Conservation (phyloP, 2,329 filamentous ascomycete species). For the Scedosporium apiospermum region DNA sequence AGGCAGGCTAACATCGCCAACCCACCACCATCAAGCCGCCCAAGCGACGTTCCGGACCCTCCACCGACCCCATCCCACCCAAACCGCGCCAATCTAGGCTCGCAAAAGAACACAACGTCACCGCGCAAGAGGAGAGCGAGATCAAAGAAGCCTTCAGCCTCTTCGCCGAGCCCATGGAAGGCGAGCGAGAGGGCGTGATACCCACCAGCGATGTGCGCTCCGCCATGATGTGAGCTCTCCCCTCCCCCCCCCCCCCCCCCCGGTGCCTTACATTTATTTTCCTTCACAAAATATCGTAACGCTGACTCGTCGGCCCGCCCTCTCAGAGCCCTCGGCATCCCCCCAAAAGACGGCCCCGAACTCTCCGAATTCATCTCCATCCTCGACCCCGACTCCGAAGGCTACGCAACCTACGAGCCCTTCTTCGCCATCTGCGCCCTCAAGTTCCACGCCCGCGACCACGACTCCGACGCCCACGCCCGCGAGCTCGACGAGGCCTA, state of each 20-base stretch:
- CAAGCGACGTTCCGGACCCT: neutral
- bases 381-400: slow-evolving; percentile 73
- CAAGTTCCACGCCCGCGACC: slow-evolving; percentile 58
- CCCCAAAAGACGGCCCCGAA: slow-evolving; percentile 53
- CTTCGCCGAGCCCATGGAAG: slow-evolving; percentile 62
- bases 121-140: slow-evolving; percentile 74
- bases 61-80: slow-evolving; percentile 18
- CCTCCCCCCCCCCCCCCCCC: slow-evolving; percentile 7
- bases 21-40: neutral
- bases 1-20: too few species aligned
- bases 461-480: slow-evolving; percentile 43
- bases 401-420: slow-evolving; percentile 66
- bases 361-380: slow-evolving; percentile 67
- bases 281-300: neutral
- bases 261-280: slow-evolving; percentile 7
- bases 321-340: slow-evolving; percentile 69
- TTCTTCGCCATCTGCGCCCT: slow-evolving; percentile 86
- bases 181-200: slow-evolving; percentile 64
- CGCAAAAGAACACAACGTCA: slow-evolving; percentile 83
- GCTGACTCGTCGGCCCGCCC: neutral
- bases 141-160: slow-evolving; percentile 84
- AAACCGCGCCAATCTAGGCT: slow-evolving; percentile 67
- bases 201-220: slow-evolving; percentile 59
- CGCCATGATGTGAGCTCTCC: slow-evolving; percentile 54
- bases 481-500: slow-evolving; percentile 76